Base-by-base conservation (phyloP, 192 early-diverging fungal genomes). In the Podila minutissima region DNA sequence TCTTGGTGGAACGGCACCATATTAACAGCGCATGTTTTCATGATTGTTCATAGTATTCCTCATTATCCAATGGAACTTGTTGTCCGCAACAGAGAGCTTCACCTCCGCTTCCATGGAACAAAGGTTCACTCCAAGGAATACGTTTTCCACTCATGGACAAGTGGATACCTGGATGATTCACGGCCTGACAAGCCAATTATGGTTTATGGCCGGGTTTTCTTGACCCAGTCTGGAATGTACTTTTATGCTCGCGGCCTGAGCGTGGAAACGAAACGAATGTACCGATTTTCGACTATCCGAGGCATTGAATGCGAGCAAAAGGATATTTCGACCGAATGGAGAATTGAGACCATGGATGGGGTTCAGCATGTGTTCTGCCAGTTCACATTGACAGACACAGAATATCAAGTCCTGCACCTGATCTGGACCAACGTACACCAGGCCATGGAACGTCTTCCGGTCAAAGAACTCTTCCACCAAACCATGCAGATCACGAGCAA, bases 141-240 rank as follows among this genome's bases (percentile, higher is more conserved):
- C 22, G 77, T 81, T 1, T 67, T 81, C 17, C 77, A 81, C 62
- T 81, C 77, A 11, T 81, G 77, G 77, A 81, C 77, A n/a, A 81
- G 77, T 37, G 77, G 71, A n/a, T 81, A 69, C 28, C 19, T 67
- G 17, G 77, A 81, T 35, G 51, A 81, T 28, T 73, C 71, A n/a
- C 70, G 77, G 17, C 66, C 77, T 3, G 77, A 46, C 9, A 68
- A 69, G 12, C 77, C 77, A 0, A 81, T 81, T 46, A 81, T 69
- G 66, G 48, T 81, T 11, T 81, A 81, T 26, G 77, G 77, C 38
- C 62, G 77, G 11, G 66, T 81, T 28, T 81, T 69, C 6, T 69
- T 81, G 58, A 81, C 77, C 1, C 77, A 81, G 31, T 72, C 77
- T 22, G 77, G 77, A 24, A 81, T 81, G 77, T 81, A 81, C 62